phyloP scores from a whole-genome alignment of 495 filamentous ascomycete genomes.

The Penicillium daleae region DNA sequence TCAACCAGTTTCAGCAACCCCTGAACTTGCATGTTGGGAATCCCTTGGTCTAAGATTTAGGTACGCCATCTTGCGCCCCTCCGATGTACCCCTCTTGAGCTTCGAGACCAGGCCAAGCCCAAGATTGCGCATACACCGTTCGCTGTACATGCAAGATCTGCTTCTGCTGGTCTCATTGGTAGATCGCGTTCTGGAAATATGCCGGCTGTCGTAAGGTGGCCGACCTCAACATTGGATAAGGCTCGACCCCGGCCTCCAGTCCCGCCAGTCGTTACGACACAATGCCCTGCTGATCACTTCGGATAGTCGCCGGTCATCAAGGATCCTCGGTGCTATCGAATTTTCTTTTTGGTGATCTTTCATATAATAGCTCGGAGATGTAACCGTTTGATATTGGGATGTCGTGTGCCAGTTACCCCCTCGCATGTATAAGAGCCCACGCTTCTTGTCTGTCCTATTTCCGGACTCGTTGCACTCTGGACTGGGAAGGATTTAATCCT shows the following conservation, averaged over 20 bases:
- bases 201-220: conserved; percentile 22
- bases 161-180: conserved; percentile 18
- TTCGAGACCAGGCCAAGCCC: conserved; percentile 10
- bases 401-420: conserved; percentile 24
- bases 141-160: conserved; percentile 23
- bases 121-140: conserved; percentile 23
- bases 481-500: conserved; percentile 26
- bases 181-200: conserved; percentile 18
- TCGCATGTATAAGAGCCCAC: conserved; percentile 27
- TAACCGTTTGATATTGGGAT: conserved; percentile 20
- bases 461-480: conserved; percentile 29
- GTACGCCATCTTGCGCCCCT: conserved; percentile 5
- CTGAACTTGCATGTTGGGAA: conserved; percentile 16
- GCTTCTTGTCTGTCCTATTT: conserved; percentile 13
- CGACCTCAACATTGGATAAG: conserved; percentile 16
- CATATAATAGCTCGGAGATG: conserved; percentile 7
- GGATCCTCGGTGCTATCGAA: background rate
- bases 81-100: conserved; percentile 14
- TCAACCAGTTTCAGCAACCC: conserved; percentile 29
- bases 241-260: conserved; percentile 15
- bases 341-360: conserved; percentile 1
- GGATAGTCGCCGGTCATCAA: background rate
- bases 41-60: conserved; percentile 10
- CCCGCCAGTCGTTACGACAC: conserved; percentile 11
- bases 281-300: conserved; percentile 20